Evolutionary conservation across 23 red algal genomes (phyloP), one percentile per base, ranked within the genome.

Genomic region (Pyropia yezoensis): DNA sequence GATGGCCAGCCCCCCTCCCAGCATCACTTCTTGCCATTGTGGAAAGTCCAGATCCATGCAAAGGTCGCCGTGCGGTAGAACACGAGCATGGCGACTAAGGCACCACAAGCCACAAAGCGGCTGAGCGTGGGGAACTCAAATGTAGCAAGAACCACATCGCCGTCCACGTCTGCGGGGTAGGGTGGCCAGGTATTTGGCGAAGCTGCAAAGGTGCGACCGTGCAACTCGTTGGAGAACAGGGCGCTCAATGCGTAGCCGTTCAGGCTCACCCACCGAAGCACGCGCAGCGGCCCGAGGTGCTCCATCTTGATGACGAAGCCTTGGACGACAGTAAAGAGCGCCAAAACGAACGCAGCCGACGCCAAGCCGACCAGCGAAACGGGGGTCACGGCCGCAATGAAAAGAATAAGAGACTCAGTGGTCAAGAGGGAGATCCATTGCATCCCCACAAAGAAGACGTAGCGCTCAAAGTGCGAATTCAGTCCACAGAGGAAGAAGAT

Each of bases 151-250:
- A 89, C 62, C 18, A 66, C 66, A 18, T 62, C 64, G 69, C 91
- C 91, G 0, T 47, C 16, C 17, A 96, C 69, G 19, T 68, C 45
- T 14, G 70, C 57, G 29, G 75, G 54, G 33, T 77, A 81, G 19
- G 77, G 67, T 39, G 78, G 83, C 56, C 67, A 76, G 24, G 63
- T 53, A 52, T 70, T 73, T 8, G 62, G 82, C 29, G 76, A 52
- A 9, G 80, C 82, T 50, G 63, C 57, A 58, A 66, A 85, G 9
- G 54, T 79, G 2, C 57, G 79, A 23, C 69, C 70, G 20, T 47
- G 13, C 51, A 89, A 84, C 30, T 96, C 76, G 49, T 96, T 96
- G n/a, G 76, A 73, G 19, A 89, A 63, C 22, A 96, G 84, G 17
- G 72, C 76, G 33, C 71, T 71, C 49, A 84, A 96, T 12, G 64